Evolutionary conservation across 2,329 filamentous ascomycete species (phyloP).

Genomic region (Akanthomyces muscarius): DNA sequence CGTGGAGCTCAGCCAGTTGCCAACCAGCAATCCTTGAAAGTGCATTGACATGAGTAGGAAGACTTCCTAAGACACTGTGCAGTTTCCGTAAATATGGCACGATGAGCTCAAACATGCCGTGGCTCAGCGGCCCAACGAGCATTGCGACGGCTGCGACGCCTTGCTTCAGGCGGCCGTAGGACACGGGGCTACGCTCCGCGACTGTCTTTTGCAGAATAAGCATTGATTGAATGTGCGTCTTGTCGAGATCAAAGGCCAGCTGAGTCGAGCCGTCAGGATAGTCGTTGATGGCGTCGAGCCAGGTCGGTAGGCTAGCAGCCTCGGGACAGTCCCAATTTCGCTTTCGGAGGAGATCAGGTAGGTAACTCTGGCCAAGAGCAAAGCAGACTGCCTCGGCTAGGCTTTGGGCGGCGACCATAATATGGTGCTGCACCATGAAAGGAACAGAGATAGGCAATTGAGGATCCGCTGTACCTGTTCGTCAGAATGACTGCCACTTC

Average conservation of each 20-base stretch:
- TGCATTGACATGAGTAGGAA: background rate
- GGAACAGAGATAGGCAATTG: background rate
- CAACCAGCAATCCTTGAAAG: background rate
- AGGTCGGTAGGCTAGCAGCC: background rate
- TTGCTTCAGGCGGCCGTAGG: background rate
- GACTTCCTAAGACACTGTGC: background rate
- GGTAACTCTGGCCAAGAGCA: background rate
- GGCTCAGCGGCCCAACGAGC: background rate
- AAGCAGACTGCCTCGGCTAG: background rate
- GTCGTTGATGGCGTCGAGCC: background rate
- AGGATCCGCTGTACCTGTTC: background rate
- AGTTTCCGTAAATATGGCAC: background rate
- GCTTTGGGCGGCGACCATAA: background rate
- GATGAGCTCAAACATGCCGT: background rate
- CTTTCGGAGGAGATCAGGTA: background rate
- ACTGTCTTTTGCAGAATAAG: background rate
- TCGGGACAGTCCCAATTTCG: background rate
- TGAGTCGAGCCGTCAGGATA: background rate
- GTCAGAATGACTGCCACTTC: background rate
- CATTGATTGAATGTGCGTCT: background rate
- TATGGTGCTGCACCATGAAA: background rate
- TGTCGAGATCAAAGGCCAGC: background rate
- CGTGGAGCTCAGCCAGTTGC: background rate
- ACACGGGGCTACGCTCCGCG: background rate
- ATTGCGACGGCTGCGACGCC: background rate